Base-by-base conservation (phyloP, 352 stramenopile genomes). In the Phytophthora gonapodyides region DNA sequence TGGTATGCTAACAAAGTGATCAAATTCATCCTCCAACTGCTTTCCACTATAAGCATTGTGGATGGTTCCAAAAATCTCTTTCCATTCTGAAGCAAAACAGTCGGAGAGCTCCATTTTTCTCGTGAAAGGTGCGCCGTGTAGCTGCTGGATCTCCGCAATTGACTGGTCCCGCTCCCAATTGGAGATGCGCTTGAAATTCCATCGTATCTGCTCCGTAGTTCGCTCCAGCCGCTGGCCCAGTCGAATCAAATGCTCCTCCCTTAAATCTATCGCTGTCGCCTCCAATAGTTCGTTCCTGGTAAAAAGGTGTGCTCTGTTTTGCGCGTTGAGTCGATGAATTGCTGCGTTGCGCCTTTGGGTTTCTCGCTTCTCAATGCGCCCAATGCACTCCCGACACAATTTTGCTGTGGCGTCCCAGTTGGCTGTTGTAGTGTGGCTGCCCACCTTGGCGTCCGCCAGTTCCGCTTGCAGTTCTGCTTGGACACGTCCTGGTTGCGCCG, bases 141-240 rank as follows among this genome's bases (percentile, higher is more conserved):
- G 4, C 5, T 27, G 6, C 21, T 8, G 4, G 16, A 48, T 48
- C 3, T 5, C 4, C 5, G 42, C 35, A 3, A 48, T 30, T 7
- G 17, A 36, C 9, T 48, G 42, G 17, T 48, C 42, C 0, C 42
- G 42, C 35, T 48, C 42, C 44, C 44, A 50, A 15, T 50, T 24
- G 2, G 43, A 37, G 3, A 50, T 27, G 10, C 44, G 44, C 30
- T 50, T 50, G 15, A 38, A 50, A 15, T 9, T 36, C 44, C 44
- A 50, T 35, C 44, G 21, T 11, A 50, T 1, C 8, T 16, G 3
- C 5, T 50, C 44, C 6, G 11, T 24, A 9, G 21, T 36, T 38
- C 24, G 17, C 11, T 50, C 12, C 1, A 50, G 7, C 1, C 8
- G 44, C 13, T 50, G 12, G 0, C 27, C 44, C 5, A 27, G 3